Percentiles rank a stretch among this genome's conserved stretches.
Evolutionary conservation across 805 yeast genomes (phyloP).

Genomic region (Cyberlindnera lachancei): DNA sequence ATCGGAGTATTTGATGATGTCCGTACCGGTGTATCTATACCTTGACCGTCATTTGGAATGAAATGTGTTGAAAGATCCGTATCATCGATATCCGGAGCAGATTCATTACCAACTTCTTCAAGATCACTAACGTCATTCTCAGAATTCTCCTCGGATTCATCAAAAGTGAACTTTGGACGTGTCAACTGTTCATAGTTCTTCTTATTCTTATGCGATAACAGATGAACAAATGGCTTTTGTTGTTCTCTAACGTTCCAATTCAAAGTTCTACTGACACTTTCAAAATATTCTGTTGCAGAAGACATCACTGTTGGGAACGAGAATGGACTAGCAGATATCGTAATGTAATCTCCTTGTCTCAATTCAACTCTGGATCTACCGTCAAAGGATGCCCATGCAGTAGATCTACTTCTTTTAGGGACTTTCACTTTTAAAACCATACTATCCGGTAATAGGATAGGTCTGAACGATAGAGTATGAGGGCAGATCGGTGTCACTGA

Average conservation of each 20-base stretch:
- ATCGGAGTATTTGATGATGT: slow-evolving; percentile 11
- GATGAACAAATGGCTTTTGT: slow-evolving; percentile 71
- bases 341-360: slow-evolving; percentile 74
- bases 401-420: slow-evolving; percentile 72
- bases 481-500: slow-evolving; percentile 96
- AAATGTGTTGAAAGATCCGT: slow-evolving; percentile 18
- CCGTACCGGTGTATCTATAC: slow-evolving; percentile 17
- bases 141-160: slow-evolving; percentile 17
- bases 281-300: slow-evolving; percentile 69
- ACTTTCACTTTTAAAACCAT: slow-evolving; percentile 78
- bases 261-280: slow-evolving; percentile 74
- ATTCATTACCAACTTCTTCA: slow-evolving; percentile 17
- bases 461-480: slow-evolving; percentile 88
- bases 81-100: slow-evolving; percentile 24
- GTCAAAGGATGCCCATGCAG: slow-evolving; percentile 97
- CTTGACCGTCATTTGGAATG: slow-evolving; percentile 22
- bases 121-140: slow-evolving; percentile 15
- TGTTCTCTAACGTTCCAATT: slow-evolving; percentile 92
- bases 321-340: slow-evolving; percentile 77
- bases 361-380: slow-evolving; percentile 85
- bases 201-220: slow-evolving; percentile 50
- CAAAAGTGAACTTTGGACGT: slow-evolving; percentile 20
- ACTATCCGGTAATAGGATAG: slow-evolving; percentile 88
- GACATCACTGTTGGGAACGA: slow-evolving; percentile 91
- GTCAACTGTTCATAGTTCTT: slow-evolving; percentile 30